Base-by-base conservation (phyloP, 441 rosid species). In the Eutrema salsugineum region DNA sequence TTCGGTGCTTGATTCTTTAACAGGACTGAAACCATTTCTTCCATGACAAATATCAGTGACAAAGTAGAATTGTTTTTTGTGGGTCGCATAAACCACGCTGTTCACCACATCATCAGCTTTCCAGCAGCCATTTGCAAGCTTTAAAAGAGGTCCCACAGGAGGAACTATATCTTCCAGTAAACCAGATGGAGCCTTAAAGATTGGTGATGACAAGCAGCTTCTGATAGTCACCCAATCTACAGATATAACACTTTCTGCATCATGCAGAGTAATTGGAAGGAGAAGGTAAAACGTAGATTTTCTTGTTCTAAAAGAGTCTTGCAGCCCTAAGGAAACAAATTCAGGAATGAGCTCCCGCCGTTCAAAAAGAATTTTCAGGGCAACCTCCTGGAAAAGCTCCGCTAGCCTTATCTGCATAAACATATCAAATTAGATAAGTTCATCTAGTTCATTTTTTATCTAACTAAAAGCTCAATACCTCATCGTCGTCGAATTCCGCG, bases 131-230 rank as follows among this genome's bases (percentile, higher is more conserved):
- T 89, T 86, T 59, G 83, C 93, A 74, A 95, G 96, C 54, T 64
- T 75, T 82, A 95, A 77, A 72, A 28, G 54, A 60, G 43, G 24
- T 44, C 35, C 63, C 46, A 75, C 66, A 72, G 70, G 80, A 83
- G 63, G 71, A 63, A 22, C 71, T 70, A 63, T 71, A 48, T 68
- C 76, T 68, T 78, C 80, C 54, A 14, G 33, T 53, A 70, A 58
- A 74, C 63, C 76, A 50, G 75, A 71, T 10, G 89, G 87, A 72
- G 75, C 49, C 69, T 80, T 50, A 57, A 92, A 93, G 63, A 93
- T 65, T 73, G 99, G 93, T 80, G 99, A 95, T 46, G 89, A 82
- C 71, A 95, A 82, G 79, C 98, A 95, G 77, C 84, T 85, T 66
- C 80, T 77, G 60, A 92, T 42, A 70, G 84, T 78, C 62, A 62